phyloP scores from a whole-genome alignment of 768 basidiomycete species.

The Atractiella rhizophila region DNA sequence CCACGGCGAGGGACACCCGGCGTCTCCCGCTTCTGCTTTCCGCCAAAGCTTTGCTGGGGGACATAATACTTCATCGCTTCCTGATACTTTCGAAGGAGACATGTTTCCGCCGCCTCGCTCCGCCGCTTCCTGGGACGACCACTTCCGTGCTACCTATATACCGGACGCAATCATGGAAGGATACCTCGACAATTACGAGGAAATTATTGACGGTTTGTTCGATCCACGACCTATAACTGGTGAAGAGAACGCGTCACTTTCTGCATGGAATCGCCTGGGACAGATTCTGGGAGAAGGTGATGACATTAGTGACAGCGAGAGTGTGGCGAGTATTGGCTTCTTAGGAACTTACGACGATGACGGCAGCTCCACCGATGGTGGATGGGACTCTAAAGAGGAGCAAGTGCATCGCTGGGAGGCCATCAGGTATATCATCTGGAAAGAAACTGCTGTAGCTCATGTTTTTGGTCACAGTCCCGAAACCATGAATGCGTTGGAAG shows the following conservation, averaged over 20 bases:
- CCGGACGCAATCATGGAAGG: constrained; percentile 71
- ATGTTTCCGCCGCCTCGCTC: constrained; percentile 74
- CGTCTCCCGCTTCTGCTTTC: constrained; percentile 11
- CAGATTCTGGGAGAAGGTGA: constrained; percentile 49
- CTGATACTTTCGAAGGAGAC: constrained; percentile 48
- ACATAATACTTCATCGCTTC: constrained; percentile 2
- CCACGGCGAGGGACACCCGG: constrained; percentile 14
- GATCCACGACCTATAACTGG: too few relatives aligned
- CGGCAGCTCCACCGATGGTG: too few relatives aligned
- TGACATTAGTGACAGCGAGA: constrained; percentile 80
- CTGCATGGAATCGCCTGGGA: constrained; percentile 49
- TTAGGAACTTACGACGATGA: too few relatives aligned
- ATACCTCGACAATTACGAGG: constrained; percentile 78
- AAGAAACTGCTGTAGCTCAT: too few relatives aligned
- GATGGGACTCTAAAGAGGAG: too few relatives aligned
- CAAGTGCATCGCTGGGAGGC: too few relatives aligned
- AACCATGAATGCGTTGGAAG: too few relatives aligned
- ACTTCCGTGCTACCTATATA: constrained; percentile 53
- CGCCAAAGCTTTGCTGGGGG: constrained; percentile 6
- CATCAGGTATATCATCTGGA: too few relatives aligned
- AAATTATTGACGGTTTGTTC: constrained; percentile 69
- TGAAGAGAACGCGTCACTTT: constrained; percentile 30
- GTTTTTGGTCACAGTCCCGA: too few relatives aligned
- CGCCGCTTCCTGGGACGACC: constrained; percentile 8
- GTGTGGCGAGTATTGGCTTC: constrained; percentile 53